Conservation (phyloP, 768 basidiomycete genomes). For the Tylopilus cervinicoccineus region DNA sequence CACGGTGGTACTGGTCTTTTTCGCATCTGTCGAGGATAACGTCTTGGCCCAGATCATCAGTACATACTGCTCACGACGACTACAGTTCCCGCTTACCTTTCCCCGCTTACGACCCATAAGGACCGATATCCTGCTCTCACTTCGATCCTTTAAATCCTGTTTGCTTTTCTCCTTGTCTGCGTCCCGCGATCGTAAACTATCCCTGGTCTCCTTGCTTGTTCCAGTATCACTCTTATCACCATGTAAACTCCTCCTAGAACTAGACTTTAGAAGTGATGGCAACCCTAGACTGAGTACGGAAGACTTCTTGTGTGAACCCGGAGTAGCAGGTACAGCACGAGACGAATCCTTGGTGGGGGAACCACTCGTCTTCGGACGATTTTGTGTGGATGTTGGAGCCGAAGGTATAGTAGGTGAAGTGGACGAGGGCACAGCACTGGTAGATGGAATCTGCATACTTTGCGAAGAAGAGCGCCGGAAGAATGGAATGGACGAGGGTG, state of each 20-base stretch:
- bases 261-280: conserved; percentile 82
- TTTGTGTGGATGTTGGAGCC: conserved; percentile 38
- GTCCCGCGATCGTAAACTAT: conserved; percentile 42
- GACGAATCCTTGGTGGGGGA: conserved; percentile 55
- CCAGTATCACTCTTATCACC: conserved; percentile 43
- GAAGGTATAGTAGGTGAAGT: conserved; percentile 54
- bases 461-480: conserved; percentile 90
- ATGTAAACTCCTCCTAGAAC: conserved; percentile 77
- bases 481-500: conserved; percentile 91
- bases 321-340: conserved; percentile 49
- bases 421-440: conserved; percentile 36
- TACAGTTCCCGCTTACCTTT: conserved; percentile 57
- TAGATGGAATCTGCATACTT: conserved; percentile 67
- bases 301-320: conserved; percentile 71
- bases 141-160: conserved; percentile 79
- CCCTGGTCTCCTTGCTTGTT: conserved; percentile 50
- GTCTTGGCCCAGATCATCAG: conserved; percentile 48
- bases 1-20: conserved; percentile 65
- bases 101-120: conserved; percentile 87
- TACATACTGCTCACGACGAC: not conserved
- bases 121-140: conserved; percentile 85
- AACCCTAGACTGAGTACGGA: conserved; percentile 79
- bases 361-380: conserved; percentile 38
- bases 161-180: conserved; percentile 52
- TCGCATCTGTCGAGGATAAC: conserved; percentile 75